Evolutionary conservation across 495 filamentous ascomycete genomes (phyloP).

Genomic region (Aspergillus baeticus): DNA sequence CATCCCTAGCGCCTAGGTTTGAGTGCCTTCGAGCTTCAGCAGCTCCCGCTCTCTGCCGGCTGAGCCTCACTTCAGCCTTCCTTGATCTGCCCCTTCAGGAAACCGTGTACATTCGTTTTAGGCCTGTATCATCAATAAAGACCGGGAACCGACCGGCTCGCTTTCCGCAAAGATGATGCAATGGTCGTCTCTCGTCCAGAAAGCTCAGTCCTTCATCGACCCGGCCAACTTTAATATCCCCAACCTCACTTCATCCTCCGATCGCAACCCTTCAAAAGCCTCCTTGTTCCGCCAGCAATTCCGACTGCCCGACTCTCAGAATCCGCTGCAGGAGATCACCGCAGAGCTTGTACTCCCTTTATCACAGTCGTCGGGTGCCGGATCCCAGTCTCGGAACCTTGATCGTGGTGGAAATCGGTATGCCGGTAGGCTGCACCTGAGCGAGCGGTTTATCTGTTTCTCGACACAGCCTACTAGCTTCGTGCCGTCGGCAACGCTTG

Average conservation of each 20-base stretch:
- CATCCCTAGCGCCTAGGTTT: conserved; percentile 20
- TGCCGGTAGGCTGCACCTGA: conserved; percentile 88
- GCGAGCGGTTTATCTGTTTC: conserved; percentile 93
- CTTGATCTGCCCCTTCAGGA: no score
- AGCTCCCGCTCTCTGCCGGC: conserved; percentile 27
- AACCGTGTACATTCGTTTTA: neutral
- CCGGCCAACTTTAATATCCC: conserved; percentile 63
- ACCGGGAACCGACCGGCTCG: neutral
- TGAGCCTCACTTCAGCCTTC: conserved; percentile 11
- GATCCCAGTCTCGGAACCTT: conserved; percentile 60
- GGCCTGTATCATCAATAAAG: neutral
- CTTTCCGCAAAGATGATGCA: conserved; percentile 60
- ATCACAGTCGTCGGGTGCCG: conserved; percentile 49
- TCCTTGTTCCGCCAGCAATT: conserved; percentile 95
- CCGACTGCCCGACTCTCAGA: conserved; percentile 87
- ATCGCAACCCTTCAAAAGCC: conserved; percentile 83
- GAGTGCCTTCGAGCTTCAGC: conserved; percentile 19
- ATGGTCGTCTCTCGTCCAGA: conserved; percentile 86
- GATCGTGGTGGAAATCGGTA: conserved; percentile 74
- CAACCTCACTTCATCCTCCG: conserved; percentile 59
- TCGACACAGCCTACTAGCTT: conserved; percentile 91
- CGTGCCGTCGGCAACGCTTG: conserved; percentile 68
- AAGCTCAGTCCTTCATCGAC: conserved; percentile 92
- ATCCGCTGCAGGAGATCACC: conserved; percentile 90
- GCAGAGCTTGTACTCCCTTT: conserved; percentile 84